Evolutionary conservation across 768 basidiomycete genomes (phyloP), one percentile per base, ranked within the genome.

Genomic region (Hericium alpestre): DNA sequence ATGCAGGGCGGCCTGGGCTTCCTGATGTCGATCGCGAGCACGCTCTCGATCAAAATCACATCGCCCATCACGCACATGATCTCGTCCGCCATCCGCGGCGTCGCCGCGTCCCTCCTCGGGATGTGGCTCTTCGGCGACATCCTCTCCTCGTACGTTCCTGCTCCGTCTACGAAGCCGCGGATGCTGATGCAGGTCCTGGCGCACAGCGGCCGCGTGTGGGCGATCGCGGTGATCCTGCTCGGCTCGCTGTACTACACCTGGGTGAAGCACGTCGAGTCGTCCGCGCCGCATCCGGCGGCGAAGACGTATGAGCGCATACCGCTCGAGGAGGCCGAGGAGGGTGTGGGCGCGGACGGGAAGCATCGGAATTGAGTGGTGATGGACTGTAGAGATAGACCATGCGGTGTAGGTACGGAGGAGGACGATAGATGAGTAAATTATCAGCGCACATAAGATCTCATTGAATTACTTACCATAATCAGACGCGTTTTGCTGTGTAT

Each of bases 1-100:
- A n/a, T 39, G 7, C 51, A 93, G 90, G 93, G 93, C 37, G 73
- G 79, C 16, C 73, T 96, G 54, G 94, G 94, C 10, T 98, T 96
- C 79, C 72, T 94, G 64, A 96, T 98, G 82, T 91, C 88, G 72
- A 81, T 98, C 55, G 93, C 94, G 10, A 91, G 90, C 60, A 74
- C 94, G 59, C 77, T 98, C 32, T 93, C 90, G 23, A 96, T 98
- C 76, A 94, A 98, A 70, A 89, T 97, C 59, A 98, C 94, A 8
- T 95, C 93, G 1, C 94, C 94, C 13, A 93, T 97, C 68, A 94
- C 94, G 2, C 94, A 98, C 70, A 98, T 97, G 94, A 75, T 96
- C 25, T 94, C 92, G 3, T 93, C 93, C 11, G 94, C 95, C 18
- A 91, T 95, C 4, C 87, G 94, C 55, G 93, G 95, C 16, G 94